phyloP scores from a whole-genome alignment of 768 basidiomycete genomes.

The Tylopilus subfusipes region DNA sequence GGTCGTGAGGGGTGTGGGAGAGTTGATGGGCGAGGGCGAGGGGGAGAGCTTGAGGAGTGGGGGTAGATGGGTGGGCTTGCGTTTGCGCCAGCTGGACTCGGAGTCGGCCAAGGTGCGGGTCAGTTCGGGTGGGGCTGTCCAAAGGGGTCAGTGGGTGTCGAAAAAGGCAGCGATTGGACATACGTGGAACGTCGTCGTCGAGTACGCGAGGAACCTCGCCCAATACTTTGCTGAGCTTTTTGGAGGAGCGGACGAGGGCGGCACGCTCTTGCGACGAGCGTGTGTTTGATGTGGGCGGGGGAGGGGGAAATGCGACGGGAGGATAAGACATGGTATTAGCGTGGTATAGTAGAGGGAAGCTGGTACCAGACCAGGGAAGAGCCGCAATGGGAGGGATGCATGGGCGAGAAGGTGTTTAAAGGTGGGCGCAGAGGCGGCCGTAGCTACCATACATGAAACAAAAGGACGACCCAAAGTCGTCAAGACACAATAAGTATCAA shows the following conservation, averaged over 20 bases:
- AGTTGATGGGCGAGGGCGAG: background rate
- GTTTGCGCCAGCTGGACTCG: slow-evolving; percentile 22
- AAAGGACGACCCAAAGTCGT: slow-evolving; percentile 19
- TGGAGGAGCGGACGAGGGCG: slow-evolving; percentile 53
- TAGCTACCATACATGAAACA: slow-evolving; percentile 17
- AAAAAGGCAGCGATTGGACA: background rate
- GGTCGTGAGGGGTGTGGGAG: background rate
- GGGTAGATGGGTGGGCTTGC: slow-evolving; percentile 27
- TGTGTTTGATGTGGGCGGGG: slow-evolving; percentile 58
- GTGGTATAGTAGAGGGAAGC: too few species aligned
- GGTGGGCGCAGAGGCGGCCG: slow-evolving; percentile 6
- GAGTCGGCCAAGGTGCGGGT: slow-evolving; percentile 1
- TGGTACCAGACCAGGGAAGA: slow-evolving; percentile 29
- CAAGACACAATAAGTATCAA: too few species aligned
- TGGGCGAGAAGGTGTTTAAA: slow-evolving; percentile 2
- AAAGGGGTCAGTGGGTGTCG: background rate
- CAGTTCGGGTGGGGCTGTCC: slow-evolving; percentile 1
- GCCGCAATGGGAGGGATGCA: too few species aligned
- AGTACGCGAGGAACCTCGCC: slow-evolving; percentile 58
- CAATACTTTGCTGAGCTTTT: slow-evolving; percentile 56
- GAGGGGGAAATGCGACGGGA: too few species aligned
- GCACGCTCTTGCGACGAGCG: slow-evolving; percentile 49
- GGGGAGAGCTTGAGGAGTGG: slow-evolving; percentile 23
- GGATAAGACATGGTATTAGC: background rate
- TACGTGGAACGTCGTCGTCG: slow-evolving; percentile 29